Conservation (phyloP, 768 basidiomycete genomes). For the Phlegmacium glaucopus region DNA sequence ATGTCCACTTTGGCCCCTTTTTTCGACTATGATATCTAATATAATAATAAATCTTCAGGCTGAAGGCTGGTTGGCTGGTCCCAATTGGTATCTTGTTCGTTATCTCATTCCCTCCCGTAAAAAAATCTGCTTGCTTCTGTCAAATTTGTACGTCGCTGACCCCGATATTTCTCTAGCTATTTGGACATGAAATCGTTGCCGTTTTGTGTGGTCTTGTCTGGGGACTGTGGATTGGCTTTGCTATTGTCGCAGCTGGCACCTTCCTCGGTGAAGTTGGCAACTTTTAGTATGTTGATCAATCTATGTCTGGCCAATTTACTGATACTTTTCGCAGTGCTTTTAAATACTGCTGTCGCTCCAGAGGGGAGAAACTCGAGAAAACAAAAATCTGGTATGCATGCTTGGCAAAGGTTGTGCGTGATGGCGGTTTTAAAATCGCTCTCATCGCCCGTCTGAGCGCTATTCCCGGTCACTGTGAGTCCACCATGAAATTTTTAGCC, state of each 20-base stretch:
- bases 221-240: slow-evolving; percentile 87
- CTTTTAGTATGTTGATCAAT: slow-evolving; percentile 61
- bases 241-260: slow-evolving; percentile 79
- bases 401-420: slow-evolving; percentile 66
- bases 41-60: slow-evolving; percentile 24
- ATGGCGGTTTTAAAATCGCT: slow-evolving; percentile 86
- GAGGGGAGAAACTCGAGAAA: slow-evolving; percentile 72
- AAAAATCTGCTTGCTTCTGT: slow-evolving; percentile 10
- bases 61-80: slow-evolving; percentile 66
- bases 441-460: slow-evolving; percentile 75
- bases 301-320: neutral
- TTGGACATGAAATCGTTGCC: slow-evolving; percentile 90
- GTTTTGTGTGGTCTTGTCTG: slow-evolving; percentile 88
- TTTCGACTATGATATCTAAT: neutral
- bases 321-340: slow-evolving; percentile 54
- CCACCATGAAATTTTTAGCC: neutral
- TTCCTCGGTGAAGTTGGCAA: slow-evolving; percentile 86
- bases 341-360: slow-evolving; percentile 71
- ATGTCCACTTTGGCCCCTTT: slow-evolving; percentile 21
- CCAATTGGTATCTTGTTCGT: slow-evolving; percentile 81
- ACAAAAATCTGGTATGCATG: slow-evolving; percentile 57
- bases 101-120: slow-evolving; percentile 81
- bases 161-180: slow-evolving; percentile 45
- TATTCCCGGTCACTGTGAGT: slow-evolving; percentile 83
- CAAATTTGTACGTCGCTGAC: neutral